These are phyloP conservation scores for Spongospora subterranea DNA, from an alignment of 208 protist species.

Conservation along the genomic window DNA sequence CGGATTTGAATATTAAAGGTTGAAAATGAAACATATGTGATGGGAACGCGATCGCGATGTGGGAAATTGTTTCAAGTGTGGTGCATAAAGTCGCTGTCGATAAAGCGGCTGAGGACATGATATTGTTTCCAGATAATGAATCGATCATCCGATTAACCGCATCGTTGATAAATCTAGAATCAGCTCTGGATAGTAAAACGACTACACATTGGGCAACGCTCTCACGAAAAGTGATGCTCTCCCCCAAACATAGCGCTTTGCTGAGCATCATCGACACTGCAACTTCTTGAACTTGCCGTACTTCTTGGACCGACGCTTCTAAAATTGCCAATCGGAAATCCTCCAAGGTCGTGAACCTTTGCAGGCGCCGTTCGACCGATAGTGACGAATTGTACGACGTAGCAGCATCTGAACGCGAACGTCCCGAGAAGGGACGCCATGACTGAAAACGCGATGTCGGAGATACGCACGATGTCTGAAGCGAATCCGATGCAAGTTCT, in stretches of 20 bases:
- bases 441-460: neutral
- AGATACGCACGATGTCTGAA: neutral
- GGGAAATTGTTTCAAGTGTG: slow-evolving; percentile 1
- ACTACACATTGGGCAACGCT: neutral
- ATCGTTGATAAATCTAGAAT: neutral
- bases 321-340: neutral
- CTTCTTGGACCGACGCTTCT: neutral
- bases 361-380: slow-evolving; percentile 35
- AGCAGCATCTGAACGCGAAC: neutral
- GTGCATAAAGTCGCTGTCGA: neutral
- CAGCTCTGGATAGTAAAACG: neutral
- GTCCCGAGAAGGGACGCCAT: neutral
- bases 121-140: neutral
- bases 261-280: neutral
- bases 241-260: neutral
- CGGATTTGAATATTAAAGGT: neutral
- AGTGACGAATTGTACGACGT: neutral
- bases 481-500: neutral
- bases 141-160: neutral
- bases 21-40: neutral
- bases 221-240: neutral
- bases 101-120: neutral
- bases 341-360: slow-evolving; percentile 34
- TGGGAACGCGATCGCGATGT: neutral
- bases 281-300: slow-evolving; percentile 6